phyloP scores from a whole-genome alignment of 441 rosid genomes.

The Gossypium schwendimanii region DNA sequence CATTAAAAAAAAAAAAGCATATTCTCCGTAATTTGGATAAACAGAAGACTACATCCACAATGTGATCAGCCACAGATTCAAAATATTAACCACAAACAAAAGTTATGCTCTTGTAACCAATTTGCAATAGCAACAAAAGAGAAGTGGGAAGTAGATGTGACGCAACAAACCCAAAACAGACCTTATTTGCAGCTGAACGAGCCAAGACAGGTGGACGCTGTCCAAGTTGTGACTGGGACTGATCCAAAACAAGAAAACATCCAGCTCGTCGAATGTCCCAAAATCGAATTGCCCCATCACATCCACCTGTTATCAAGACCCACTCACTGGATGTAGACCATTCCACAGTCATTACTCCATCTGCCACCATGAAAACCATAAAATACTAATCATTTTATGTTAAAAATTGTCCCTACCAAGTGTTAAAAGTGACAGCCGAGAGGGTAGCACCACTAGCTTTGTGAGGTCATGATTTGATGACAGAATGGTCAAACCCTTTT shows the following conservation, averaged over 20 bases:
- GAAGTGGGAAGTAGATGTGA: background rate
- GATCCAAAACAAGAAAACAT: conserved; percentile 79
- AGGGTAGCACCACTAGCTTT: background rate
- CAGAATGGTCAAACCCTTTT: background rate
- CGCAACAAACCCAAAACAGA: conserved; percentile 18
- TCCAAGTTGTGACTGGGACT: conserved; percentile 78
- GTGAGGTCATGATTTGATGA: background rate
- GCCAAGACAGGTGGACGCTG: conserved; percentile 60
- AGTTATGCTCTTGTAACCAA: background rate
- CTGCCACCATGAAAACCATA: conserved; percentile 39
- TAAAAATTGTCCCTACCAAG: background rate
- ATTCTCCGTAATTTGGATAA: background rate
- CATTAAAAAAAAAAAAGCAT: background rate
- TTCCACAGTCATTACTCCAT: conserved; percentile 85
- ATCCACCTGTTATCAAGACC: conserved; percentile 84
- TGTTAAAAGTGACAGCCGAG: background rate
- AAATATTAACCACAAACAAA: background rate
- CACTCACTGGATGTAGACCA: conserved; percentile 95
- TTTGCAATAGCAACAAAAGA: conserved; percentile 6
- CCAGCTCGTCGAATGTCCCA: conserved; percentile 98
- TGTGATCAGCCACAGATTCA: background rate
- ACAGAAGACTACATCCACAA: background rate
- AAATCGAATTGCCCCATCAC: conserved; percentile 93
- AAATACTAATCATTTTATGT: background rate
- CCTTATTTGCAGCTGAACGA: conserved; percentile 49